Evolutionary conservation across 2,329 filamentous ascomycete genomes (phyloP).

Genomic region (Diaporthe capsici): DNA sequence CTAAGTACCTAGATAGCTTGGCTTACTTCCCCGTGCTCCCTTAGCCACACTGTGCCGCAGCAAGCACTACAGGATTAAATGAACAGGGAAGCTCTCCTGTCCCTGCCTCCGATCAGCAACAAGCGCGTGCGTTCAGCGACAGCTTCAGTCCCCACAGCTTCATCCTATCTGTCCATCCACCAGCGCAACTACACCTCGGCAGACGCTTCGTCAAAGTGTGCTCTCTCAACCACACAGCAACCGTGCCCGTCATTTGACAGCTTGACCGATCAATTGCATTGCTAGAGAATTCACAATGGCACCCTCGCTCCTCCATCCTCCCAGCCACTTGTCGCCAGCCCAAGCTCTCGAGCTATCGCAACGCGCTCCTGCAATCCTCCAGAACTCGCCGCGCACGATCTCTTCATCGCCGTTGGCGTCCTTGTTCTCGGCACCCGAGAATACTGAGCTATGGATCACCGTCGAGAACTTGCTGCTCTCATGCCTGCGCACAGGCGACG

Average conservation of each 20-base stretch:
- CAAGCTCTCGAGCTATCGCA: constrained; percentile 72
- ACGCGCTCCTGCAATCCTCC: constrained; percentile 70
- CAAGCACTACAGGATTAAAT: not conserved
- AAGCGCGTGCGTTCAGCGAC: not conserved
- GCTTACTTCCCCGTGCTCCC: not conserved
- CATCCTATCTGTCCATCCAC: constrained; percentile 5
- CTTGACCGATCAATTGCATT: not conserved
- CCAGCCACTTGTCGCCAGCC: constrained; percentile 68
- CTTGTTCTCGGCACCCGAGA: constrained; percentile 73
- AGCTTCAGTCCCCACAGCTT: constrained; percentile 25
- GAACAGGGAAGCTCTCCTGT: not conserved
- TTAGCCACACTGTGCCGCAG: constrained; percentile 1
- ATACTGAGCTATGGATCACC: constrained; percentile 84
- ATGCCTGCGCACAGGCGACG: constrained; percentile 87
- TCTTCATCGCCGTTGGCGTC: constrained; percentile 68
- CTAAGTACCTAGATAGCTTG: not conserved
- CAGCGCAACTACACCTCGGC: not conserved
- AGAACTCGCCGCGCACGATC: constrained; percentile 66
- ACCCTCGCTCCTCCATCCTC: constrained; percentile 68
- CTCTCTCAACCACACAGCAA: not conserved
- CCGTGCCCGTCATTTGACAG: not conserved
- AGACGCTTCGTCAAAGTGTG: not conserved
- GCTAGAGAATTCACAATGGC: constrained; percentile 54
- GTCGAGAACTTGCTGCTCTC: constrained; percentile 91
- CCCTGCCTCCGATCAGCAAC: constrained; percentile 19